Evolutionary conservation across 441 rosid genomes (phyloP).

Genomic region (Erodium moschatum): DNA sequence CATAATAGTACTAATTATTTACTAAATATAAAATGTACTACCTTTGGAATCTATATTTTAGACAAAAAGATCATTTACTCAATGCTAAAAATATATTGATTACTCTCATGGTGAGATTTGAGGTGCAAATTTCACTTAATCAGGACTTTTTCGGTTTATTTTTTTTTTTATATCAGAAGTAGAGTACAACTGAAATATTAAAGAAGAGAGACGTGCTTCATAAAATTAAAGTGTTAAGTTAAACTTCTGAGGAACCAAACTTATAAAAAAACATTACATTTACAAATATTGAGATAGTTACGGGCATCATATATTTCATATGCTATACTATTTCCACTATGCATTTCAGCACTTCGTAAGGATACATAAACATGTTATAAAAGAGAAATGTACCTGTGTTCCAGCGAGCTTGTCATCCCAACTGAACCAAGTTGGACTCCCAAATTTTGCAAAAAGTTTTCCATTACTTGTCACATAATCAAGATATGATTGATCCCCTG

Average conservation of each 20-base stretch:
- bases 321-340: background rate
- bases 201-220: background rate
- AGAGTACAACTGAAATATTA: background rate
- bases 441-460: slow-evolving; percentile 53
- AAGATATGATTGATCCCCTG: slow-evolving; percentile 59
- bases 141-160: no score
- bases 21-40: background rate
- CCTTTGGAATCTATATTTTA: background rate
- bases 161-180: background rate
- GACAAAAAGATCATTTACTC: background rate
- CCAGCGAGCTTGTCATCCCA: slow-evolving; percentile 98
- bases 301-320: background rate
- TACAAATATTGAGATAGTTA: background rate
- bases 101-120: no score
- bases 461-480: slow-evolving; percentile 61
- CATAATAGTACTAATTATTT: background rate
- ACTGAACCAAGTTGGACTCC: slow-evolving; percentile 86
- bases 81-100: no score
- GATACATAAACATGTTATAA: slow-evolving; percentile 1
- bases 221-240: background rate
- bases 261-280: background rate
- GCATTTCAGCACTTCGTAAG: background rate
- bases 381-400: slow-evolving; percentile 46
- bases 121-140: background rate
- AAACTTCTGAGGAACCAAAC: background rate